These are phyloP conservation scores for Phlebiopsis flavidoalba DNA, from an alignment of 768 basidiomycete species.

Conservation along the genomic window DNA sequence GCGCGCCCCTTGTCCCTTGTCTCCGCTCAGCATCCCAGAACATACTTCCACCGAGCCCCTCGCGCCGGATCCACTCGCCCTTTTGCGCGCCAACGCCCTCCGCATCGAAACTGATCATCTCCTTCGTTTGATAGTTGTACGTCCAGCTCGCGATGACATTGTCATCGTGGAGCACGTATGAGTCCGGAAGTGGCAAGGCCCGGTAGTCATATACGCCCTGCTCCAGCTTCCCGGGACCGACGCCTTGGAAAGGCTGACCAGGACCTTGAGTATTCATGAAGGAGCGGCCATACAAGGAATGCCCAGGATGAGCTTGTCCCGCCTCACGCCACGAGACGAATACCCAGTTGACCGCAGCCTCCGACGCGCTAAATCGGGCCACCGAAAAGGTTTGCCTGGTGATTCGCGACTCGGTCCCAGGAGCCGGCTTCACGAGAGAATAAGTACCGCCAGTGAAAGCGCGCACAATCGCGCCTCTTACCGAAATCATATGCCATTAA, in stretches of 20 bases:
- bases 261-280: conserved; percentile 85
- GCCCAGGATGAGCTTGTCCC: conserved; percentile 82
- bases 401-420: conserved; percentile 65
- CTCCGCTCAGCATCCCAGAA: conserved; percentile 90
- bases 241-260: conserved; percentile 70
- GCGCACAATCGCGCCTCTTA: conserved; percentile 25
- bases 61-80: conserved; percentile 72
- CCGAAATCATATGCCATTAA: conserved; percentile 92
- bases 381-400: conserved; percentile 85
- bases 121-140: conserved; percentile 67
- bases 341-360: conserved; percentile 73
- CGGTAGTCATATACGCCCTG: conserved; percentile 91
- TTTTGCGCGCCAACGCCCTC: conserved; percentile 67
- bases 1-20: conserved; percentile 48
- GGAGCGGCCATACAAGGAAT: conserved; percentile 91
- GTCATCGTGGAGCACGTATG: conserved; percentile 62
- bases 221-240: conserved; percentile 91
- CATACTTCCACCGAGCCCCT: conserved; percentile 89
- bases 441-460: conserved; percentile 3
- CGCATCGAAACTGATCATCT: conserved; percentile 82
- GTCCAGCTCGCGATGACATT: conserved; percentile 74
- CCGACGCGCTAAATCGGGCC: conserved; percentile 56
- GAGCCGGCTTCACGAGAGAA: conserved; percentile 51
- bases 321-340: conserved; percentile 60
- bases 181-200: conserved; percentile 72